phyloP scores from a whole-genome alignment of 257 asterid species.

The Vinca minor region DNA sequence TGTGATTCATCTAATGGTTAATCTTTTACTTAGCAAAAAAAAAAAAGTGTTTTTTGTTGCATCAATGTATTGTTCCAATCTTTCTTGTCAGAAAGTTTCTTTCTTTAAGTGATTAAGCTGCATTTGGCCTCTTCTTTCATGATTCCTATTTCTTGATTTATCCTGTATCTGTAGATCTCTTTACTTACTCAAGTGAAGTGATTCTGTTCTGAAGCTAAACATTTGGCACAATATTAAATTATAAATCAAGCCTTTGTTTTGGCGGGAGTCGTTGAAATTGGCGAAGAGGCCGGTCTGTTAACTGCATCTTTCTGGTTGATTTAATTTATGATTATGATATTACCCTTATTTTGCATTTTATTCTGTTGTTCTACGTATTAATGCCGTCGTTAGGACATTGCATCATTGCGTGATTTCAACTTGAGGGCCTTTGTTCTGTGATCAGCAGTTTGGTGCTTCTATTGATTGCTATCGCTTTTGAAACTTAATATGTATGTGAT shows the following conservation, averaged over 20 bases:
- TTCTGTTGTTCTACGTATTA: background rate
- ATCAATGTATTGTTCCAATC: background rate
- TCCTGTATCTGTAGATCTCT: background rate
- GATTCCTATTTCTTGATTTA: background rate
- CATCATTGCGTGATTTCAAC: background rate
- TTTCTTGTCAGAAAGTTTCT: background rate
- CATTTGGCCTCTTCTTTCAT: background rate
- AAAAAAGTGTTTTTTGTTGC: too few species aligned
- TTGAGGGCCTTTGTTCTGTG: background rate
- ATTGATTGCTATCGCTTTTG: too few species aligned
- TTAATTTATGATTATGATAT: background rate
- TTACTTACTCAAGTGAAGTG: background rate
- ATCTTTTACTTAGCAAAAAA: too few species aligned
- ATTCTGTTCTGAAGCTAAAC: background rate
- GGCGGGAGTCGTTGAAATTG: too few species aligned
- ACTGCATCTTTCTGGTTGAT: background rate
- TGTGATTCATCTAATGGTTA: background rate
- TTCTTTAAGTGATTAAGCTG: background rate
- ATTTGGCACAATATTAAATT: background rate
- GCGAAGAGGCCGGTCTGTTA: background rate
- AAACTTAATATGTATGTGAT: background rate
- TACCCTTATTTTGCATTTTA: background rate
- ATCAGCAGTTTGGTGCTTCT: background rate
- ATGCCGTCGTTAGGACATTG: background rate
- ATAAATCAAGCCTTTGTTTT: too few species aligned